Evolutionary conservation across 1,284 basidiomycete species (phyloP), one percentile per base, ranked within the genome.

Genomic region (Schizophyllum commune): DNA sequence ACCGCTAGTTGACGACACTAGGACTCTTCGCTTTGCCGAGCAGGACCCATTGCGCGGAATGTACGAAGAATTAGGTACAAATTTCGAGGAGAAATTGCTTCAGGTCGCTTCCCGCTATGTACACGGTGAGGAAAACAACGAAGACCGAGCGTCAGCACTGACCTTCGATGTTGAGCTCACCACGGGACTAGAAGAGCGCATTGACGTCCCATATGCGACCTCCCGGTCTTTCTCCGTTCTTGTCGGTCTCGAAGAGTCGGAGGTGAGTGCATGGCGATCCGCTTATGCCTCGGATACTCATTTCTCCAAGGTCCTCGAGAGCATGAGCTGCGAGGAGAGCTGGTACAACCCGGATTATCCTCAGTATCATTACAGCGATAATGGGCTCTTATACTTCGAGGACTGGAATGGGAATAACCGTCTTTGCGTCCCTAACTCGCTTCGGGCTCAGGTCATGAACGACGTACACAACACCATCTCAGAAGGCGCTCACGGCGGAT

Each of bases 11-110:
- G 47, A 51, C 47, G n/a, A 11, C n/a, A 51, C 47, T n/a, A 51
- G 47, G n/a, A 51, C n/a, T 11, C 47, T 51, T n/a, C 47, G 61
- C 21, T 19, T 68, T 15, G 60, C 13, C 4, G 3, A 15, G 2
- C 51, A 57, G 8, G 70, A 74, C 54, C 65, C 67, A 0, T 21
- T 74, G 6, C 58, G 61, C 27, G 61, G 68, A 52, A 67, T 72
- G 62, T 73, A 61, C 34, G 62, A 65, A 0, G 68, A 72, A 21
- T 55, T 74, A 4, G 68, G 68, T 34, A 58, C 64, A 6, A n/a
- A 20, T 5, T 61, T 65, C 32, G 63, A 65, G 39, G 62, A 65
- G 19, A 61, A 63, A 27, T 33, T 65, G 0, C 54, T 65, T 1
- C 17, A 58, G 1, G 66, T 69, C 1, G 71, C 69, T 19, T 52